A percentile compares a stretch with the other conserved stretches of the same genome.
These are phyloP conservation scores for Crithidia fasciculata DNA, from an alignment of 208 protist genomes.

Conservation along the genomic window DNA sequence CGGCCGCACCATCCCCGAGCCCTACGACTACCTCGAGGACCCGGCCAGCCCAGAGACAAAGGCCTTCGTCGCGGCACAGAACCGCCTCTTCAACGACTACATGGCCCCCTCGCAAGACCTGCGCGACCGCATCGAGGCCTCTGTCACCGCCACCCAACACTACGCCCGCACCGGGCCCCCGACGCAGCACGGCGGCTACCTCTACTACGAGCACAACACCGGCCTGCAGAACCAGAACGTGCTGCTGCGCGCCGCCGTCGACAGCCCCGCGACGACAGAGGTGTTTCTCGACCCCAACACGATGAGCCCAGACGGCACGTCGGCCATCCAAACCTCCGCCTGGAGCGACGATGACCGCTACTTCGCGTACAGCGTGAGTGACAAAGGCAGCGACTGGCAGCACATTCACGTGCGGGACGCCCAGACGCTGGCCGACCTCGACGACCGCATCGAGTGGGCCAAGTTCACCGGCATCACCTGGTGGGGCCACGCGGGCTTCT, in stretches of 20 bases:
- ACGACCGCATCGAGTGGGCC: constrained; percentile 83
- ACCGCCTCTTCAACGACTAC: constrained; percentile 66
- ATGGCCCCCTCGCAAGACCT: constrained; percentile 61
- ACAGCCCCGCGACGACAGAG: constrained; percentile 30
- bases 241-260: constrained; percentile 44
- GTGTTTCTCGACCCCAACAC: constrained; percentile 93
- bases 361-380: constrained; percentile 82
- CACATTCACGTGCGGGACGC: constrained; percentile 74
- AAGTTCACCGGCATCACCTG: constrained; percentile 91
- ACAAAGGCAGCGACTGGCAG: constrained; percentile 93
- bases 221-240: constrained; percentile 93
- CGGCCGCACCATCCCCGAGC: constrained; percentile 76
- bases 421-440: constrained; percentile 49
- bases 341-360: constrained; percentile 83
- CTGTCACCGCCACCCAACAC: constrained; percentile 60
- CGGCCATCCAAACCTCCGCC: constrained; percentile 44
- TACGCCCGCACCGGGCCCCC: constrained; percentile 81
- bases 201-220: constrained; percentile 92
- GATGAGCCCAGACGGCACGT: constrained; percentile 87
- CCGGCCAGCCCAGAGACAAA: constrained; percentile 84
- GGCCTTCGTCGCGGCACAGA: constrained; percentile 88
- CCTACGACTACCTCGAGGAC: constrained; percentile 94
- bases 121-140: constrained; percentile 56
- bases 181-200: constrained; percentile 55
- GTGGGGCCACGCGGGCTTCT: constrained; percentile 90